These are phyloP conservation scores for Claviceps quebecensis DNA, from an alignment of 2,329 filamentous ascomycete genomes.

Conservation along the genomic window DNA sequence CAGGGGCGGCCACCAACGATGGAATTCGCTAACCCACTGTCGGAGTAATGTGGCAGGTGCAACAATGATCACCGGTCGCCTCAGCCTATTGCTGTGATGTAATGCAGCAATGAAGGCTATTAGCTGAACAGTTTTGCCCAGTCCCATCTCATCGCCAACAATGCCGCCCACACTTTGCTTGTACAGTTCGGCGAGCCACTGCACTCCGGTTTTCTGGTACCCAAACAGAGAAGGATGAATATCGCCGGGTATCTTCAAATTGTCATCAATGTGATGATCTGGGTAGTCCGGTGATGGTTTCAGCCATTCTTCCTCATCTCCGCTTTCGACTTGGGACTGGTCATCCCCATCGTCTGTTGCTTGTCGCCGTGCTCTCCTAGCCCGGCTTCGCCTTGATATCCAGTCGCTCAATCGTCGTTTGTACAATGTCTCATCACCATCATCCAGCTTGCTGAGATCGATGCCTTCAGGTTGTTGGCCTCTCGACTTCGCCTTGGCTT, in stretches of 20 bases:
- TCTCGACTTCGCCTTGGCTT: slow-evolving; percentile 26
- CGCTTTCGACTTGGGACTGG: slow-evolving; percentile 25
- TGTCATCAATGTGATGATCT: slow-evolving; percentile 62
- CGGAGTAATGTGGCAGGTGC: slow-evolving; percentile 89
- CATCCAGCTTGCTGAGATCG: slow-evolving; percentile 54
- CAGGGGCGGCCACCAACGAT: slow-evolving; percentile 98
- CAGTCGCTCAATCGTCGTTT: slow-evolving; percentile 62
- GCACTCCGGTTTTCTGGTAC: slow-evolving; percentile 92
- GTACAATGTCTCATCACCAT: slow-evolving; percentile 77
- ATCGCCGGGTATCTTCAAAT: slow-evolving; percentile 74
- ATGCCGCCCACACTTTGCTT: slow-evolving; percentile 85
- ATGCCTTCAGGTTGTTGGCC: slow-evolving; percentile 25
- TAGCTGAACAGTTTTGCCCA: slow-evolving; percentile 75
- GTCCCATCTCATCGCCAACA: slow-evolving; percentile 92
- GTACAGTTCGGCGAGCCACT: slow-evolving; percentile 91
- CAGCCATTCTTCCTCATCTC: slow-evolving; percentile 54
- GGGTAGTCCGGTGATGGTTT: slow-evolving; percentile 72
- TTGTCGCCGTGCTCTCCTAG: slow-evolving; percentile 26
- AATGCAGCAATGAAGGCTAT: slow-evolving; percentile 75
- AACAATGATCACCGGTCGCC: slow-evolving; percentile 77
- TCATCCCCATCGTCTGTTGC: slow-evolving; percentile 17
- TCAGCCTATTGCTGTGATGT: slow-evolving; percentile 78
- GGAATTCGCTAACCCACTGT: slow-evolving; percentile 98
- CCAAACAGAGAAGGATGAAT: slow-evolving; percentile 87
- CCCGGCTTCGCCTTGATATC: slow-evolving; percentile 39